A percentile compares a stretch with the other conserved stretches of the same genome.
Evolutionary conservation across 202 grass and related monocot species (phyloP).

Genomic region (Hordeum pubiflorum): DNA sequence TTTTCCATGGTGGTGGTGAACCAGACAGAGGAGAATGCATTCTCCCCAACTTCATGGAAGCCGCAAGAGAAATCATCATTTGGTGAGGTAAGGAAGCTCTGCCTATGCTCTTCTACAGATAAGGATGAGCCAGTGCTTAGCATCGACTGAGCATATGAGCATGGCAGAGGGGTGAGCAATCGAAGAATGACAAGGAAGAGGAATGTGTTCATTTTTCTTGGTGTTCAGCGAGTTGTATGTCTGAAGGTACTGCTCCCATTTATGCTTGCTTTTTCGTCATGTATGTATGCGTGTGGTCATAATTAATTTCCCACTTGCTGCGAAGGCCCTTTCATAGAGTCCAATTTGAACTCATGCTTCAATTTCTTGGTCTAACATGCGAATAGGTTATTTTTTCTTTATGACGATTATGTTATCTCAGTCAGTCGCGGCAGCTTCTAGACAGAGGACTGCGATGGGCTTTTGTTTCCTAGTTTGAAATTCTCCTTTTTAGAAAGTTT

Average conservation of each 20-base stretch:
- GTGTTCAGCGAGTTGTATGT: background rate
- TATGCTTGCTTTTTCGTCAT: background rate
- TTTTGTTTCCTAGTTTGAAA: background rate
- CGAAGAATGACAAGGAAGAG: constrained; percentile 24
- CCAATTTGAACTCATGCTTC: background rate
- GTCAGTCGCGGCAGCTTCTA: background rate
- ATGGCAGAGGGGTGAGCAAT: constrained; percentile 26
- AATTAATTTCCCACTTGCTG: constrained; percentile 13
- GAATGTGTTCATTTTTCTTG: constrained; percentile 23
- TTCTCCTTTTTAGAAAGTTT: background rate
- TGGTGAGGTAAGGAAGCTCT: constrained; percentile 54
- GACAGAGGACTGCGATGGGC: background rate
- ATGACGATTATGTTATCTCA: background rate
- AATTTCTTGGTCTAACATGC: background rate
- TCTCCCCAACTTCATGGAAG: constrained; percentile 46
- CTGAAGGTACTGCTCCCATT: background rate
- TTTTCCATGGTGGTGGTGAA: constrained; percentile 37
- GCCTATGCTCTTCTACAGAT: constrained; percentile 34
- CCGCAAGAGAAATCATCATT: constrained; percentile 54
- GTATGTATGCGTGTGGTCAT: background rate
- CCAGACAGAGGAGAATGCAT: constrained; percentile 64
- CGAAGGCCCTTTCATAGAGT: background rate
- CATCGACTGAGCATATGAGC: constrained; percentile 23
- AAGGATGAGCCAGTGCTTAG: constrained; percentile 35
- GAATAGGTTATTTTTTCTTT: background rate